A percentile compares a stretch with the other conserved stretches of the same genome.
Evolutionary conservation across 805 yeast genomes (phyloP).

Genomic region (Pichia californica): DNA sequence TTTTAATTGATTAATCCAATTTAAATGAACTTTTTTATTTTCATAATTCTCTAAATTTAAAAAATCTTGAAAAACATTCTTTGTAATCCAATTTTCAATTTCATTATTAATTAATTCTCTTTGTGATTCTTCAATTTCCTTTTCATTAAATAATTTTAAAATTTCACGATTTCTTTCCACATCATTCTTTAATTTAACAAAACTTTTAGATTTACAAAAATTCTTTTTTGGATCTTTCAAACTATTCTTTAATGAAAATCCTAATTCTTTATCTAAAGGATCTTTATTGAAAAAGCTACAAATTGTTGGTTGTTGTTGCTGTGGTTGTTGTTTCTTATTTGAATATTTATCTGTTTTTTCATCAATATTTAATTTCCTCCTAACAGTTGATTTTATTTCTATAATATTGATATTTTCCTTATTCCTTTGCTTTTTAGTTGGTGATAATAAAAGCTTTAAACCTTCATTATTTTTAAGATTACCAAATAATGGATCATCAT

Average conservation of each 20-base stretch:
- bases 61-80: constrained; percentile 4
- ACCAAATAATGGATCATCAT: constrained; percentile 10
- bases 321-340: neutral
- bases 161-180: constrained; percentile 4
- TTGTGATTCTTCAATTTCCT: neutral
- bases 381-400: no score
- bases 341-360: neutral
- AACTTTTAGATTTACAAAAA: neutral
- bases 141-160: neutral
- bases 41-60: neutral
- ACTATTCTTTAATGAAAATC: constrained; percentile 4
- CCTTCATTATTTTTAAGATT: constrained; percentile 1
- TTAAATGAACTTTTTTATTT: neutral
- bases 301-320: constrained; percentile 1
- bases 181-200: neutral
- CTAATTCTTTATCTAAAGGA: constrained; percentile 9
- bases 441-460: constrained; percentile 2
- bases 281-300: constrained; percentile 1
- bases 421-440: neutral
- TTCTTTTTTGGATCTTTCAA: neutral
- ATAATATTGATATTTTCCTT: neutral
- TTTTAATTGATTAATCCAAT: constrained; percentile 2
- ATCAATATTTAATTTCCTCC: no score
- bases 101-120: neutral
- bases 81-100: constrained; percentile 2